phyloP scores from a whole-genome alignment of 2,329 filamentous ascomycete species.

The Penicillium sp. region DNA sequence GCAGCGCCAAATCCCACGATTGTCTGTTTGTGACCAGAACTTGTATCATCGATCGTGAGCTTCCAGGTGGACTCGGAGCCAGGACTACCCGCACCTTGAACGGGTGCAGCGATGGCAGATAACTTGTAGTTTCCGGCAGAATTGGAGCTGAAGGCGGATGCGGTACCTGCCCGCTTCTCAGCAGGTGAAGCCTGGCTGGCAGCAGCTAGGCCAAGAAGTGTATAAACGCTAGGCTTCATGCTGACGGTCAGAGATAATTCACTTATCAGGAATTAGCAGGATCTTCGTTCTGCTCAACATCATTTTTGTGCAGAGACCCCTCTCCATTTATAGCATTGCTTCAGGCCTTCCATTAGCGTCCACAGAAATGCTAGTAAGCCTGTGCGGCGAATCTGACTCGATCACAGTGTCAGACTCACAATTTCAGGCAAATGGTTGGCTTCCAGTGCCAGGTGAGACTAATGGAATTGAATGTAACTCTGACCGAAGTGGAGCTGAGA shows the following conservation, averaged over 20 bases:
- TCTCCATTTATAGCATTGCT: neutral
- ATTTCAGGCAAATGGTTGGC: neutral
- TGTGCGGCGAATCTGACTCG: neutral
- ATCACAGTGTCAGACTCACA: neutral
- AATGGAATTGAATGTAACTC: neutral
- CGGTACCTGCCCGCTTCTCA: slow-evolving; percentile 16
- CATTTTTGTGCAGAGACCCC: neutral
- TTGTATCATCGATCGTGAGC: slow-evolving; percentile 26
- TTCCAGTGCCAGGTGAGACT: neutral
- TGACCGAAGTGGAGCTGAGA: neutral
- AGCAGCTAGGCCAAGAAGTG: slow-evolving; percentile 12
- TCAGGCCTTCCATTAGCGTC: neutral
- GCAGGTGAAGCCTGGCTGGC: slow-evolving; percentile 9
- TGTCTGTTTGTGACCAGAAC: slow-evolving; percentile 26
- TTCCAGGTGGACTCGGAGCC: slow-evolving; percentile 26
- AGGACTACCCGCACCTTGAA: slow-evolving; percentile 19
- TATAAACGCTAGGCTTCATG: neutral
- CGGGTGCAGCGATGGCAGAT: slow-evolving; percentile 17
- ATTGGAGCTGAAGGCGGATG: slow-evolving; percentile 29
- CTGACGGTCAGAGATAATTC: neutral
- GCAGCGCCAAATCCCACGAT: slow-evolving; percentile 39
- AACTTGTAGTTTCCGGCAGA: slow-evolving; percentile 27
- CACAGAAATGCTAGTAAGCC: neutral
- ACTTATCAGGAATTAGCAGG: neutral
- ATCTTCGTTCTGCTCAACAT: neutral